Base-by-base conservation (phyloP, 331 rosid species). In the Rhamnella rubrinervis region DNA sequence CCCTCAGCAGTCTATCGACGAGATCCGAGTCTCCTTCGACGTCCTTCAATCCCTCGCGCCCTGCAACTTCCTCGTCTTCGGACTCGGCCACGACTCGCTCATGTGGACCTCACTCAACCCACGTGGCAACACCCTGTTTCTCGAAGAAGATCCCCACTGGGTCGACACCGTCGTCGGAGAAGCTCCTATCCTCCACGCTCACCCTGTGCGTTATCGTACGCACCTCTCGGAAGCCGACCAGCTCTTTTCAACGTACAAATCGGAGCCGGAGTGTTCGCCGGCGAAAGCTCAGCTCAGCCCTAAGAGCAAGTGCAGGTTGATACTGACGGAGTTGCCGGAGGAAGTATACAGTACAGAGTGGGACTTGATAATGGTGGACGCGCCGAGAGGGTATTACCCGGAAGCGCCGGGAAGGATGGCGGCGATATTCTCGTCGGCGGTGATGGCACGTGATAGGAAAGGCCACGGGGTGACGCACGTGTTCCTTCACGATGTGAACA, bases 61-160 rank as follows among this genome's bases (percentile, higher is more conserved):
- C 0, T 66, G 81, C 81, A 93, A 91, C 49, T 93, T 93, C 59
- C 95, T 93, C 8, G 90, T 93, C 0, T 91, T 91, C 67, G 98
- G 98, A 0, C 86, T 93, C 20, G 98, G 98, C 50, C 88, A 83
- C 77, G 98, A 93, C 72, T 93, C 98, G 0, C 89, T 88, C 20
- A 91, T 93, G 98, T 91, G 98, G 98, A 89, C 93, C 55, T 81
- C 97, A 6, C 70, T 93, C 1, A 93, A 93, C 37, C 87, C 98
- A 8, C 77, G 81, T 6, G 98, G 98, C 26, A 84, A 65, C 12
- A 93, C 98, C 0, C 11, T 91, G 3, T 93, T 93, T 77, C 89
- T 93, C 0, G 98, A 93, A 57, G 98, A 93, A 65, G 97, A 93
- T 35, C 97, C 95, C 0, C 85, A 75, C 52, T 93, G 98, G 98